phyloP scores from a whole-genome alignment of 108 stramenopile genomes.

The Nannochloropsis salina region DNA sequence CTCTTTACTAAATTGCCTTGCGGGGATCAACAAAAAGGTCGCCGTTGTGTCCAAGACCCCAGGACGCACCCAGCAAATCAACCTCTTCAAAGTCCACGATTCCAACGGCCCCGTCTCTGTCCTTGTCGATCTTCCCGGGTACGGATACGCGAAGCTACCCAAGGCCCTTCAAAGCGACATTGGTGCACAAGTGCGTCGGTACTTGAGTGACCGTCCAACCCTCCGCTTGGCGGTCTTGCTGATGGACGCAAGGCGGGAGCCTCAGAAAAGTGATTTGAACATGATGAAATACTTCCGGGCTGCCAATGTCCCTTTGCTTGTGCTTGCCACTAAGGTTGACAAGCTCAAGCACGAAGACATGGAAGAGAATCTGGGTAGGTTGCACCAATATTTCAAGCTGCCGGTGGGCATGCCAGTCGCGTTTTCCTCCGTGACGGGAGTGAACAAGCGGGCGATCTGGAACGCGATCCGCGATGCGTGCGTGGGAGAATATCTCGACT shows the following conservation, averaged over 20 bases:
- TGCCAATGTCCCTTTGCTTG: constrained; percentile 69
- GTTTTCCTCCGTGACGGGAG: constrained; percentile 44
- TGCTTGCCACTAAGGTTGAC: constrained; percentile 82
- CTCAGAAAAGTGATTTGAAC: constrained; percentile 66
- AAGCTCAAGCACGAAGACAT: constrained; percentile 60
- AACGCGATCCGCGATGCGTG: constrained; percentile 40
- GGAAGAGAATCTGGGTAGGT: constrained; percentile 18
- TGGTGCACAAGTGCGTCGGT: constrained; percentile 61
- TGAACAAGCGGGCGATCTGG: constrained; percentile 50
- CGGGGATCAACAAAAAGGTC: constrained; percentile 42
- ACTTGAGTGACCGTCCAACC: constrained; percentile 72
- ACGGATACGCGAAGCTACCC: constrained; percentile 82
- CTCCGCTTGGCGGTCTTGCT: constrained; percentile 72
- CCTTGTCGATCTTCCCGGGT: constrained; percentile 86
- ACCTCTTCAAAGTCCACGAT: constrained; percentile 36
- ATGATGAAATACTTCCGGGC: constrained; percentile 74
- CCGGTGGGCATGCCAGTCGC: constrained; percentile 43
- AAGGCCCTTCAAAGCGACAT: constrained; percentile 73
- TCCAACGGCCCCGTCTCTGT: constrained; percentile 50
- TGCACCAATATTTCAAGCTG: constrained; percentile 34
- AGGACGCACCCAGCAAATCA: constrained; percentile 52
- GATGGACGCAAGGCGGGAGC: constrained; percentile 73
- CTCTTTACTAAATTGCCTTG: constrained; percentile 52
- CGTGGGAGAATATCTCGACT: neutral
- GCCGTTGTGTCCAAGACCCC: constrained; percentile 47